Evolutionary conservation across 2,329 filamentous ascomycete species (phyloP), one percentile per base, ranked within the genome.

Genomic region (Thielaviopsis populi): DNA sequence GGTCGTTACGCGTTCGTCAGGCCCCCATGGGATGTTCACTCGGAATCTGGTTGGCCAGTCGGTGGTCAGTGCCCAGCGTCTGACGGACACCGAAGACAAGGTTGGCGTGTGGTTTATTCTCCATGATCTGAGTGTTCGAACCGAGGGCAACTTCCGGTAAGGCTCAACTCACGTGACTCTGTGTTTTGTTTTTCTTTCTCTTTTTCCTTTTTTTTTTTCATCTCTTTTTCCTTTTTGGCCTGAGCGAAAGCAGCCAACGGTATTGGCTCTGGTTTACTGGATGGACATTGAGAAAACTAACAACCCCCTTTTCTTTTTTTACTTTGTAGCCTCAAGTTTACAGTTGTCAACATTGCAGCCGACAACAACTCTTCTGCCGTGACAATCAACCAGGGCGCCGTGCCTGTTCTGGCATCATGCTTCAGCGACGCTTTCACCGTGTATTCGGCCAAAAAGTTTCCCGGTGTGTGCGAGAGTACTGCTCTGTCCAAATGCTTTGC

Each of bases 361-460:
- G 67, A 71, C 11, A 63, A 73, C 68, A 72, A 73, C 70, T 74
- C 72, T 56, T 43, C 71, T 42, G 74, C 74, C 37, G 71, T 74
- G 4, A 70, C 77, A 2, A 77, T 95, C 66, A 94, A 91, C 73
- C 86, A 82, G 43, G 87, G 85, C 64, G 85, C 84, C 67, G 88
- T 89, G 0, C 89, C 89, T 0, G 87, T 96, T 13, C 80, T 97
- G 19, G 91, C 92, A 0, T 87, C 86, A 8, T 86, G 85, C 69
- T 97, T 92, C 75, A 95, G 89, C 59, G 88, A 95, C 3, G 81
- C 85, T 2, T 97, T 99, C 78, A 89, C 90, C 63, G 94, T 99
- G 37, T 97, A 87, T 75, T 95, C 89, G 1, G 94, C 94, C 59
- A 99, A 99, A 80, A 96, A 96, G 71, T 99, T 99, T 74, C 94